Base-by-base conservation (phyloP, 2,329 filamentous ascomycete species). In the Xylaria sp. region DNA sequence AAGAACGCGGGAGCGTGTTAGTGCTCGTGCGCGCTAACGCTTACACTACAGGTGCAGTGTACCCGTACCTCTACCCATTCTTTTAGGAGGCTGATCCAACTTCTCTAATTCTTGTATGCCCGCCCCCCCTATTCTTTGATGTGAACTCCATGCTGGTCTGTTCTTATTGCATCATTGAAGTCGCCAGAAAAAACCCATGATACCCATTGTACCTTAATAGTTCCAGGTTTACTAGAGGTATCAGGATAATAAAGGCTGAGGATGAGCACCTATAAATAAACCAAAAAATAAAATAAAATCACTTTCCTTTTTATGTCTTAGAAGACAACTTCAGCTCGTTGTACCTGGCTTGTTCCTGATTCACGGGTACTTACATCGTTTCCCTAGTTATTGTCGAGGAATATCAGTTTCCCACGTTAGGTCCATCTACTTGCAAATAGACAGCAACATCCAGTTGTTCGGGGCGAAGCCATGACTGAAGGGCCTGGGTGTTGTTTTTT, bases 51-150 rank as follows among this genome's bases (percentile, higher is more conserved):
- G 4, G 41, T 46, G 41, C 18, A 46, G 15, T 18, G 15, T 20
- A 65, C 6, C 41, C 58, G n/a, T n/a, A n/a, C 23, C 58, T 44
- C 46, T 57, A 57, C 37, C n/a, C 37, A 23, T 28, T 28, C 37
- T 58, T 18, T 8, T 20, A 9, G 6, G 18, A 20, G n/a, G 18
- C 44, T 20, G 44, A 20, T 20, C n/a, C 4, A 7, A n/a, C 44
- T 10, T 48, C n/a, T 46, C 15, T 46, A 18, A 7, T 2, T 46
- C 41, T n/a, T 7, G 41, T 46, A 5, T 48, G 5, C 10, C 18
- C 44, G n/a, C 44, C 8, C 18, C 44, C 44, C 44, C 8, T 48
- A 20, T 48, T 48, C 44, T n/a, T 46, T 6, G n/a, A n/a, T 46
- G 18, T 15, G 2, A 15, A 46, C 23, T 25, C 23, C 23, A 25